Evolutionary conservation across 176 grass and related monocot genomes (phyloP), one percentile per base, ranked within the genome.

Genomic region (Phyllostachys edulis): DNA sequence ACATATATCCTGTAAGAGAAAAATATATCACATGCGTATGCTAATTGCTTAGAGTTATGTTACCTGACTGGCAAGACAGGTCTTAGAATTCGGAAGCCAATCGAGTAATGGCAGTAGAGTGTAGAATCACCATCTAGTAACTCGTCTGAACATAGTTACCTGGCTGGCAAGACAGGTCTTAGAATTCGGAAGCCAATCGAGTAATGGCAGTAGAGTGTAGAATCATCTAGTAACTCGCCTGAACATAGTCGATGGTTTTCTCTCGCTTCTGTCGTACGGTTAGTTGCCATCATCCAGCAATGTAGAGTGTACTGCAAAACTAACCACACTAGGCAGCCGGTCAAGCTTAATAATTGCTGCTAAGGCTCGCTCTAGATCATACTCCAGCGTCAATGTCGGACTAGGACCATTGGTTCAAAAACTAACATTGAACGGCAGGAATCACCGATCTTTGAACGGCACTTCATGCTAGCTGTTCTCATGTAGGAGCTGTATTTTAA

Each of bases 341-440:
- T 90, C 84, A 82, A 86, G 61, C 84, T 65, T 73, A 16, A 67
- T 82, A 90, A 66, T 62, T 86, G 55, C 27, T 5, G 55, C 44
- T 71, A 65, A 56, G 52, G 61, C 71, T 73, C 73, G 40, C 45
- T 67, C 29, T 57, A 21, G n/a, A 64, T 49, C 68, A 11, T 7
- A 41, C 54, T 61, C 52, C 62, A 8, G 26, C 62, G 69, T 80
- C 69, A 61, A 36, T 62, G 67, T 56, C 73, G 14, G 68, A 13
- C 65, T 38, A 63, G 21, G 23, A 41, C 3, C 50, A 40, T 56
- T 36, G 44, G 16, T 36, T 59, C 66, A 64, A 63, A 42, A 16
- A 7, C 66, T 24, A 56, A 69, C 72, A 6, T 78, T 13, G 32
- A 81, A 68, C 50, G 54, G 41, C 73, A 69, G 34, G 69, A 32